Base-by-base conservation (phyloP, 2,329 filamentous ascomycete species). In the Calycina marina region DNA sequence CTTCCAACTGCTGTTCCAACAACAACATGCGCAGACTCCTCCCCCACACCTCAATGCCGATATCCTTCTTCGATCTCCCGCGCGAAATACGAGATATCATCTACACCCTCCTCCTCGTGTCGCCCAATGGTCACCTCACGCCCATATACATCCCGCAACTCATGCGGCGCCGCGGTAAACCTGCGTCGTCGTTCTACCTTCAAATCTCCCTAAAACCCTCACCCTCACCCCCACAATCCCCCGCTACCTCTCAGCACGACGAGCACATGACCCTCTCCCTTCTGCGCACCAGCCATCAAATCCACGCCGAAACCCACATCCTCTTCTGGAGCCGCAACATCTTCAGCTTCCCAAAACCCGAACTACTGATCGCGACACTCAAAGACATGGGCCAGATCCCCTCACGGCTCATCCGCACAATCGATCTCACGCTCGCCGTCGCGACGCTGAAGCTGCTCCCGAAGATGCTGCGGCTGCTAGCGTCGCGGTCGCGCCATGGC, bases 11-110 rank as follows among this genome's bases (percentile, higher is more conserved):
- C n/a, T n/a, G n/a, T n/a, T n/a, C n/a, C n/a, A n/a, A n/a, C n/a
- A n/a, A n/a, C n/a, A n/a, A n/a, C n/a, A n/a, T n/a, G n/a, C n/a
- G n/a, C n/a, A n/a, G n/a, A n/a, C n/a, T n/a, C n/a, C n/a, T n/a
- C n/a, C n/a, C n/a, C n/a, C n/a, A n/a, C n/a, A n/a, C 11, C 6
- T 14, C 20, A 25, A 41, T 41, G 39, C 31, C 36, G n/a, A 31
- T 24, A 10, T 6, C 15, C 12, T 35, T 42, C 36, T 31, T 42
- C 12, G 20, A 20, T n/a, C 31, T 42, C 2, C 38, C 40, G 4
- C 38, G 31, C 29, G 40, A 42, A 34, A 8, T 42, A 4, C 38
- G 40, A 12, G 34, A 42, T 16, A 27, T 37, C 15, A 42, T 42
- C 12, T 42, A 40, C 28, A 5, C 13, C 5, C 18, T 30, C 14